Conservation (phyloP, 169 alveolate genomes). For the Cryptosporidium tyzzeri region DNA sequence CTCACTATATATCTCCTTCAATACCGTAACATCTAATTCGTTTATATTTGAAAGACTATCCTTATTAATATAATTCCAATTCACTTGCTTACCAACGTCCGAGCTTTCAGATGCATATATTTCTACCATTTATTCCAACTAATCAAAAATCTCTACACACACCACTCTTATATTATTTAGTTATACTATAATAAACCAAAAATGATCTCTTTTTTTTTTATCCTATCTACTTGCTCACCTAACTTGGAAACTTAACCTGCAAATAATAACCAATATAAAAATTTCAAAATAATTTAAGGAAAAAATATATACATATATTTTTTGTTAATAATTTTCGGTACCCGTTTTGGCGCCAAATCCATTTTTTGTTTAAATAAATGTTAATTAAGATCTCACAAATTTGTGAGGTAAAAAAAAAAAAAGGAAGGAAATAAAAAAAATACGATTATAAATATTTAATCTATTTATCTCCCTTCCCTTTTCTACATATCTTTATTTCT, state of each 20-base stretch:
- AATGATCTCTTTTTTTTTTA: not conserved
- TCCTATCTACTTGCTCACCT: not conserved
- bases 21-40: conserved; percentile 1
- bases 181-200: not conserved
- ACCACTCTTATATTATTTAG: not conserved
- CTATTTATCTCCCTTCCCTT: too few species aligned
- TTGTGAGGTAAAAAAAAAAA: not conserved
- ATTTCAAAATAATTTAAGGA: not conserved
- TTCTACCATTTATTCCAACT: conserved; percentile 6
- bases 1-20: conserved; percentile 44
- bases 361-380: too few species aligned
- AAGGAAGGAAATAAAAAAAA: too few species aligned
- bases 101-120: conserved; percentile 33
- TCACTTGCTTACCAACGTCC: conserved; percentile 15
- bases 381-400: conserved; percentile 5
- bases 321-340: not conserved
- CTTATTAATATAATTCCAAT: not conserved
- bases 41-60: not conserved
- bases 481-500: too few species aligned
- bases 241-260: not conserved
- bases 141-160: not conserved
- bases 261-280: not conserved
- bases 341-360: conserved; percentile 1
- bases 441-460: too few species aligned
- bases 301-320: too few species aligned